Evolutionary conservation across 352 stramenopile species (phyloP), one percentile per base, ranked within the genome.

Genomic region (Pythium dissotocum): DNA sequence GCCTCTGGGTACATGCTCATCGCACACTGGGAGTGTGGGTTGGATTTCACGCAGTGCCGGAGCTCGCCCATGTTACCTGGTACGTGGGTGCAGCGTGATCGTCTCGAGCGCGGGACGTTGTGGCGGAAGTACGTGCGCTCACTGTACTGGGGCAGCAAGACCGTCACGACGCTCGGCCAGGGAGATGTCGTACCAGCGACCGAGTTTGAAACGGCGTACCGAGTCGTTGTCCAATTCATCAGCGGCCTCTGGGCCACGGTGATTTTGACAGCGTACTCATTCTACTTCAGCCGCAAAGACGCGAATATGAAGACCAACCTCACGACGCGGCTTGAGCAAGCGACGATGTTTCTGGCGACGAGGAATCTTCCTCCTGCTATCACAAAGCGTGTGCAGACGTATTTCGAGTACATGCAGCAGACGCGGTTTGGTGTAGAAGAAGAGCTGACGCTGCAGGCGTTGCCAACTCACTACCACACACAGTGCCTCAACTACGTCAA

Each of bases 361-460:
- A 71, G 82, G 12, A 79, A 80, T n/a, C 63, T 85, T 7, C 46
- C 80, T 13, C 46, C 14, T 1, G 49, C 76, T 5, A 63, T 90
- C 1, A 52, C 71, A 1, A 42, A 35, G 0, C 67, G 73, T 6
- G 79, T 92, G 32, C 72, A 76, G 18, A 71, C 75, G 24, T 92
- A 90, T 61, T 90, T 87, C 46, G 78, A 88, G 44, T 92, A 90
- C 42, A 90, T 92, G 84, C 79, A 92, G 59, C 77, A 80, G 1
- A 90, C 82, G 1, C 79, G 84, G 3, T 85, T 72, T 56, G 72
- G 72, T 18, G 54, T 78, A 0, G 67, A 78, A 57, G 72, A 78
- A 53, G 68, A 78, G 28, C 24, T 56, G 2, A 65, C 73, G 3
- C 46, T 78, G 1, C 46, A 60, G 18, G 49, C 32, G 1, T 36